Evolutionary conservation across 352 stramenopile genomes (phyloP).

Genomic region (Globisporangium rhizosaccharum): DNA sequence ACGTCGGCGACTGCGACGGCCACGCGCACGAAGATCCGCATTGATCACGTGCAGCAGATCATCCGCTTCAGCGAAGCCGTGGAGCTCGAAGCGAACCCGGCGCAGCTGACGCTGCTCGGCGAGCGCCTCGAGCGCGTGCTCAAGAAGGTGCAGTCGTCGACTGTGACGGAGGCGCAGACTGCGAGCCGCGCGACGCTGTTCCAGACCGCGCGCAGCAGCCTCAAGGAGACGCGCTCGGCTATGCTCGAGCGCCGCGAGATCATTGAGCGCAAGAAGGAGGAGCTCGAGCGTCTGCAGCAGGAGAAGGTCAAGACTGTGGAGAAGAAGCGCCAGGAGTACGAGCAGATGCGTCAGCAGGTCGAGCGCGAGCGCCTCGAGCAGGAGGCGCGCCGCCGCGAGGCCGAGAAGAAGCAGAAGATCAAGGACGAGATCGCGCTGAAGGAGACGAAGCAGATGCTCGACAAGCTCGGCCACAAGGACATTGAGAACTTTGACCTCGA

Average conservation of each 20-base stretch:
- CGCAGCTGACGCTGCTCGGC: slow-evolving; percentile 67
- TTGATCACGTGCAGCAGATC: slow-evolving; percentile 81
- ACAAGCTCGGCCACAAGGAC: slow-evolving; percentile 73
- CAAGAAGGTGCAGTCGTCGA: slow-evolving; percentile 33
- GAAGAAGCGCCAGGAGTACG: slow-evolving; percentile 75
- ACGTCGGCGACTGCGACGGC: slow-evolving; percentile 34
- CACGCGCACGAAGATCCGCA: slow-evolving; percentile 71
- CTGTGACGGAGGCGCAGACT: slow-evolving; percentile 8
- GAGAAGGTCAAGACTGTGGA: slow-evolving; percentile 87
- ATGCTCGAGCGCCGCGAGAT: slow-evolving; percentile 90
- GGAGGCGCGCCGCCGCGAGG: slow-evolving; percentile 83
- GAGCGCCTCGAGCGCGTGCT: slow-evolving; percentile 62
- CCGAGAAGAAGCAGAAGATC: slow-evolving; percentile 95
- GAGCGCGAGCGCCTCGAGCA: slow-evolving; percentile 71
- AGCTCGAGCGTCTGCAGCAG: slow-evolving; percentile 91
- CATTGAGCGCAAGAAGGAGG: slow-evolving; percentile 97
- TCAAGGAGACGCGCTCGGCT: slow-evolving; percentile 74
- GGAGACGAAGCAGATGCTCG: slow-evolving; percentile 79
- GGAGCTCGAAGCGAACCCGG: slow-evolving; percentile 71
- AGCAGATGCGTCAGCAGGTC: slow-evolving; percentile 61
- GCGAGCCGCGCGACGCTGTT: slow-evolving; percentile 65
- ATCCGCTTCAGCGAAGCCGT: slow-evolving; percentile 81
- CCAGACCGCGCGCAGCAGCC: slow-evolving; percentile 45
- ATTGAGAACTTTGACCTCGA: slow-evolving; percentile 65
- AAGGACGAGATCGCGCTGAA: slow-evolving; percentile 93